Base-by-base conservation (phyloP, 2,329 filamentous ascomycete species). In the Xylariaceae sp. region DNA sequence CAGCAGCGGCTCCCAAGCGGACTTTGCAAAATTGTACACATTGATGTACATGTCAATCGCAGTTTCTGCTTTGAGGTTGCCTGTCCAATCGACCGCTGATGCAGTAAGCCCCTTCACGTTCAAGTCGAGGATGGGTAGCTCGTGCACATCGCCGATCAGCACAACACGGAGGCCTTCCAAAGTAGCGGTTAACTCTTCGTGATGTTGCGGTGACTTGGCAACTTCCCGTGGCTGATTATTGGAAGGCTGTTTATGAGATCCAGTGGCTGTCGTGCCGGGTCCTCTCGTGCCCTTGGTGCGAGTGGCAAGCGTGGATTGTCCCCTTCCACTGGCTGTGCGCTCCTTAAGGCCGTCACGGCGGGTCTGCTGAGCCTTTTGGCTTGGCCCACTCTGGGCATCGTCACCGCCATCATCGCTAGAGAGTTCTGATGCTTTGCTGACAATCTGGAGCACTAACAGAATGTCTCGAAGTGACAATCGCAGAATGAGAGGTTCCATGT, bases 11-110 rank as follows among this genome's bases (percentile, higher is more conserved):
- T 98, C 92, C 92, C 92, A 98, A 3, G 88, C 88, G 0, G 92
- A 98, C 61, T 98, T 98, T 11, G 92, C 92, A 65, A 98, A 98
- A 63, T 98, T 98, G 71, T 95, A 98, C 17, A 98, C 83, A 55
- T 97, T 98, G 53, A 94, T 78, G 62, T 95, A 95, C 48, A 90
- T 88, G 47, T 96, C 88, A 33, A 98, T 81, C n/a, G 79, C 84
- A 0, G 88, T 85, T 57, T 96, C 88, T 0, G 87, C 90, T 54
- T 82, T 88, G 61, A 98, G 73, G 15, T 82, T 83, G 4, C 81
- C 83, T 1, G 90, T 90, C 92, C 92, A 99, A 58, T 98, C 88
- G 50, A 84, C 80, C 3, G 94, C 86, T 31, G 84, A 80, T 3
- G 90, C 76, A 4, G 79, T 85, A 56, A 97, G 97, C 38, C 83